phyloP scores from a whole-genome alignment of 2,329 filamentous ascomycete species.

The Apiospora malaysiana region DNA sequence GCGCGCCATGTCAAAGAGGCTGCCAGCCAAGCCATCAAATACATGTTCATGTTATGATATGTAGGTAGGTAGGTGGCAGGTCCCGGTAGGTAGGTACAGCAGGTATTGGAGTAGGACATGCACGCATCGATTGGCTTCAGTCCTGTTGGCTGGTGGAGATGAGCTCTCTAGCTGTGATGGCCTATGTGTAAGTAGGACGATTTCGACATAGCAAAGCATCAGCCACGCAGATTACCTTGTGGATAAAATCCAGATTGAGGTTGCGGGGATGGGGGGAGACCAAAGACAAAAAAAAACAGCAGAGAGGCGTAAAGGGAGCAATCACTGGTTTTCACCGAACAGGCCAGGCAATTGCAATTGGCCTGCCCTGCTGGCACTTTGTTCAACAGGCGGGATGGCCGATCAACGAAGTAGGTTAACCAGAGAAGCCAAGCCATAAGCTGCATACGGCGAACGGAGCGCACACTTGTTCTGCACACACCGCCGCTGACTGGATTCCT shows the following conservation, averaged over 20 bases:
- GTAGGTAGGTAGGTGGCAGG: neutral
- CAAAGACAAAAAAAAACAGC: neutral
- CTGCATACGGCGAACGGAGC: neutral
- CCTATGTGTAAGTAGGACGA: neutral
- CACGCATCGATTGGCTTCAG: neutral
- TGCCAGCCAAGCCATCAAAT: neutral
- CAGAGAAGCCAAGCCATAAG: neutral
- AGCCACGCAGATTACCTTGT: slow-evolving; percentile 1
- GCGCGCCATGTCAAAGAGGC: neutral
- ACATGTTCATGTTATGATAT: neutral
- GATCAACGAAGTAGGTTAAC: slow-evolving; percentile 18
- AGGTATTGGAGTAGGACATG: neutral
- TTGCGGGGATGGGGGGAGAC: neutral
- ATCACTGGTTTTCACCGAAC: neutral
- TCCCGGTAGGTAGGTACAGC: neutral
- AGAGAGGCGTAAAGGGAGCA: slow-evolving; percentile 5
- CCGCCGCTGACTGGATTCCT: neutral
- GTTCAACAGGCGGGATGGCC: slow-evolving; percentile 2
- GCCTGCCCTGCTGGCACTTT: neutral
- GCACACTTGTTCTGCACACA: neutral
- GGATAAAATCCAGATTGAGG: neutral
- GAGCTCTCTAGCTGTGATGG: neutral
- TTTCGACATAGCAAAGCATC: neutral
- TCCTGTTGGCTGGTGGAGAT: slow-evolving; percentile 1
- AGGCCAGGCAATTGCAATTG: neutral